These are phyloP conservation scores for Candida nitratophila DNA, from an alignment of 805 yeast species.

Conservation along the genomic window DNA sequence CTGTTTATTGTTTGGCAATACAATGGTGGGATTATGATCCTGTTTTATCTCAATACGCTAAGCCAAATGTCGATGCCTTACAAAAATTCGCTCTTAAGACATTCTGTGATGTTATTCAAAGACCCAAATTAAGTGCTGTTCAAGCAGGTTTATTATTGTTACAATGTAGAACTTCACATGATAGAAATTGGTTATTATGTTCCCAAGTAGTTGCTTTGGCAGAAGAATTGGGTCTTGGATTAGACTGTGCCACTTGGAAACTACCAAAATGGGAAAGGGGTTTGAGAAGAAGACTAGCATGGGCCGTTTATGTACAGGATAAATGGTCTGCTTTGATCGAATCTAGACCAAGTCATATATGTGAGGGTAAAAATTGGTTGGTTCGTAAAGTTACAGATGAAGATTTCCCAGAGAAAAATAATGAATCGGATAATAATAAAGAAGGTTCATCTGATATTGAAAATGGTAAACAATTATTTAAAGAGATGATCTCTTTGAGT, in stretches of 20 bases:
- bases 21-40: constrained; percentile 95
- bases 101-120: constrained; percentile 65
- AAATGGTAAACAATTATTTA: constrained; percentile 63
- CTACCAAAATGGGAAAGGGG: constrained; percentile 95
- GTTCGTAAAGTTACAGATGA: constrained; percentile 62
- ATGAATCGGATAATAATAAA: constrained; percentile 26
- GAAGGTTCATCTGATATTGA: constrained; percentile 64
- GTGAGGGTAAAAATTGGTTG: constrained; percentile 70
- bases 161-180: constrained; percentile 51
- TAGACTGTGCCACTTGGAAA: constrained; percentile 89
- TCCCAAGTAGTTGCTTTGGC: constrained; percentile 84
- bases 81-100: constrained; percentile 61
- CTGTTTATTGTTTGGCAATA: constrained; percentile 81
- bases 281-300: constrained; percentile 76
- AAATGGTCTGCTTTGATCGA: constrained; percentile 84
- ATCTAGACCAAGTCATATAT: constrained; percentile 77
- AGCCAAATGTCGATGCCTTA: constrained; percentile 69
- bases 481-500: constrained; percentile 58
- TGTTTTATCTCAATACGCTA: constrained; percentile 62
- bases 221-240: constrained; percentile 84
- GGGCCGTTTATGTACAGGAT: constrained; percentile 93
- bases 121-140: constrained; percentile 87
- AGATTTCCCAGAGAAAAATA: constrained; percentile 73
- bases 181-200: constrained; percentile 77
- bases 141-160: constrained; percentile 80